Base-by-base conservation (phyloP, 495 filamentous ascomycete genomes). In the Penicillium salamii region DNA sequence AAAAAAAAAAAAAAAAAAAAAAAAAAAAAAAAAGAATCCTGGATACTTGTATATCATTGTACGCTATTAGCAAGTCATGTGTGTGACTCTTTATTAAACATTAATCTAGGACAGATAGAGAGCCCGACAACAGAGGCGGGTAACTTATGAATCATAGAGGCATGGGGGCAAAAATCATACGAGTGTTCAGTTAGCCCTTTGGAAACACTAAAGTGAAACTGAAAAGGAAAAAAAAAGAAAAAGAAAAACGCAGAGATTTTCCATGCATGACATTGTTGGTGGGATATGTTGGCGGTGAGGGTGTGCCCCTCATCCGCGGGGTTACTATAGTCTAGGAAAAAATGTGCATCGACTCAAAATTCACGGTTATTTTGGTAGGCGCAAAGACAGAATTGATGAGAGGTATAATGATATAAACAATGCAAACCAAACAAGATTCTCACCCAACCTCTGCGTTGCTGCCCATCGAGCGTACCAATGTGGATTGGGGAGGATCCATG, bases 391-490 rank as follows among this genome's bases (percentile, higher is more conserved):
- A 39, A 23, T 33, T 39, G 7, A 13, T 21, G 23, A 31, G 26
- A 33, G 14, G 17, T 21, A 41, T 34, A 39, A 28, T 45, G 46
- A 45, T 44, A 42, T 55, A 66, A 61, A 63, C 57, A 61, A 29
- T 28, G 24, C 37, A 53, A 67, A 59, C 52, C 3, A 32, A 40
- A 28, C 29, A 8, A 37, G 35, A 23, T 37, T 37, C 36, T 55
- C 55, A 55, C 58, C 66, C 61, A 63, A 64, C 46, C 48, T 51
- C 56, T 72, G 68, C 69, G 67, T 74, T 69, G 70, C 67, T 72
- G 70, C 70, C 70, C 70, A 74, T 46, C 31, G 36, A 33, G 40
- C 9, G 48, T 33, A 57, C 43, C 29, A 18, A 44, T 57, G 56
- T 63, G 54, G 58, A 46, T 46, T 54, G 49, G 38, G 38, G 57